Base-by-base conservation (phyloP, 108 stramenopile species). In the Pseudonitzschia delicatissima region DNA sequence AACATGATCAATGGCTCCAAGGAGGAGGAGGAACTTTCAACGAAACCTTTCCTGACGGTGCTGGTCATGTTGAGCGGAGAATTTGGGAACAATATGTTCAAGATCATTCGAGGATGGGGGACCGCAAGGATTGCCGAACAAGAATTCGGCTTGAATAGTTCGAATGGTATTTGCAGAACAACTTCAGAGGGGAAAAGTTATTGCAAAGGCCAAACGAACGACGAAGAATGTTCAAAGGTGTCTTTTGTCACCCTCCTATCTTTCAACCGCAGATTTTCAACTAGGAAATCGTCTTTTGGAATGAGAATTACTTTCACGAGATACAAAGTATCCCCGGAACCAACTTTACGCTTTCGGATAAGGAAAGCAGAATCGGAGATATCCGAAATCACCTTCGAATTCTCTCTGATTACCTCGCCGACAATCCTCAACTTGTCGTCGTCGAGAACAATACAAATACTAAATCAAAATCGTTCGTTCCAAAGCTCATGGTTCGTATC, bases 71-170 rank as follows among this genome's bases (percentile, higher is more conserved):
- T 84, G 23, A 64, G 69, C 2, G 86, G 86, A 4, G 86, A 87
- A 80, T 68, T 87, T 72, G 82, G 69, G 12, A 87, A 87, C 51
- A 69, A 82, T 58, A 15, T 87, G n/a, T 3, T 31, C n/a, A 1
- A 64, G 80, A 20, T 47, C 79, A 48, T 72, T 73, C 20, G 44
- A 53, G 57, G 83, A 62, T 2, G 25, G 57, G 28, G 64, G 67
- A 11, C 20, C 84, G 8, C 55, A 71, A 26, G 60, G 37, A 32
- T 64, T 53, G 71, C 62, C 72, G 12, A 45, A 74, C 33, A 76
- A 77, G 12, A 55, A 68, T 27, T 78, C 67, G 36, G 70, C 42
- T 31, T 45, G 69, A 34, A 15, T 51, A 7, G 40, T 35, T 25
- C 61, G 64, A 8, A 20, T 84, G n/a, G 57, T 77, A 0, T 36